Base-by-base conservation (phyloP, 768 basidiomycete genomes). In the Pholiota microspora region DNA sequence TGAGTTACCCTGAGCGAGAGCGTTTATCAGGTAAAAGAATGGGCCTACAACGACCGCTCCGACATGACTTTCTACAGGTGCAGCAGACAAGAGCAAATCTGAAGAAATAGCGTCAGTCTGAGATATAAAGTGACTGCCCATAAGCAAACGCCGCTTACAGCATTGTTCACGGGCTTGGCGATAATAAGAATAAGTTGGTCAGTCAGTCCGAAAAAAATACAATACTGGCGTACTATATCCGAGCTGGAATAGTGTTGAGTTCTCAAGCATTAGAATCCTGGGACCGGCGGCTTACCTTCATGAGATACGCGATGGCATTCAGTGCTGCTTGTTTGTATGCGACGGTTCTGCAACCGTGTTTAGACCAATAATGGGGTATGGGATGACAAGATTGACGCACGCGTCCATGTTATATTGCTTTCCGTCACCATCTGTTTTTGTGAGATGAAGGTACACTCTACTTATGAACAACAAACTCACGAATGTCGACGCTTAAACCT, bases 241-340 rank as follows among this genome's bases (percentile, higher is more conserved):
- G 48, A 89, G 73, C 82, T 87, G 53, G n/a, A 34, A 42, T 24
- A 21, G n/a, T 15, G 60, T 49, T 53, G 18, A 36, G n/a, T n/a
- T n/a, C n/a, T 7, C 23, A 48, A 21, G n/a, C 6, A 32, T 35
- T 8, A 16, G 12, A 27, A 12, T 13, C 8, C 32, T n/a, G 40
- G 10, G 15, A 27, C 15, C 3, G 28, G 28, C 3, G 5, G 57
- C 64, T 24, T 47, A 83, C 84, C 77, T 87, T 87, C 72, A 77
- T 73, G 40, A 92, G 73, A 66, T 92, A 91, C 2, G 79, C 78
- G 49, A 92, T 90, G 2, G 85, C 79, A 60, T 89, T 89, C 51
- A 89, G 69, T 0, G 89, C 86, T 4, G 89, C 89, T 69, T 88
- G 87, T 64, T 91, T 89, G 66, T 87, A 91, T 2, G 89, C 88